Evolutionary conservation across 176 grass and related monocot species (phyloP), one percentile per base, ranked within the genome.

Genomic region (Panicum miliaceum): DNA sequence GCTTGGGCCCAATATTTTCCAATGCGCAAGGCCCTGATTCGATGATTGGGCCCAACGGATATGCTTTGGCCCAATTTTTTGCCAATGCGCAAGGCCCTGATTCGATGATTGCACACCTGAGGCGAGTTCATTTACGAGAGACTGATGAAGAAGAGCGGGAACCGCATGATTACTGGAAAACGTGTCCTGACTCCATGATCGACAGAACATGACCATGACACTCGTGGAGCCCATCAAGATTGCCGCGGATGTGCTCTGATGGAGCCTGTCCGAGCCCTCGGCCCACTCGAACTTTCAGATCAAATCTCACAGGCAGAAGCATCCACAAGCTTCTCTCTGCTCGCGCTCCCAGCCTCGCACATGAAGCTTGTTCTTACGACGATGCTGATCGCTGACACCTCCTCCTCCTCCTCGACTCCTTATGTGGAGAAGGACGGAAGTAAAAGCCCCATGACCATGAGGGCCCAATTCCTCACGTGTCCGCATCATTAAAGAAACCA

Each of bases 401-500:
- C 12, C 29, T 34, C 4, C 29, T 35, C n/a, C 4, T 64, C 12
- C 29, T 62, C 12, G 59, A 5, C 29, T 35, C 62, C 35, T 29
- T 7, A 22, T 68, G 34, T 3, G 27, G 12, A 64, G 32, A 34
- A 34, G 13, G 61, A 64, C 26, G 13, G 62, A 35, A 22, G 9
- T 29, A 64, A 19, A 27, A 27, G 0, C 19, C 13, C n/a, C n/a
- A n/a, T n/a, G n/a, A n/a, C n/a, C 46, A 75, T 51, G 71, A 27
- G 20, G 4, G 56, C 20, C 8, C 48, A 7, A 36, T 66, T 3
- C 40, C 26, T 79, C 53, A 62, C 26, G 83, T 85, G 65, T 11
- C 64, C 41, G 19, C 64, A 71, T 85, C 43, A 68, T 57, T 65
- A 20, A 48, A 48, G 6, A 77, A 85, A 68, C 38, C 25, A 9